Percentiles rank a stretch among this genome's conserved stretches.
phyloP scores from a whole-genome alignment of 2,329 filamentous ascomycete genomes.

The Aureobasidium sp. region DNA sequence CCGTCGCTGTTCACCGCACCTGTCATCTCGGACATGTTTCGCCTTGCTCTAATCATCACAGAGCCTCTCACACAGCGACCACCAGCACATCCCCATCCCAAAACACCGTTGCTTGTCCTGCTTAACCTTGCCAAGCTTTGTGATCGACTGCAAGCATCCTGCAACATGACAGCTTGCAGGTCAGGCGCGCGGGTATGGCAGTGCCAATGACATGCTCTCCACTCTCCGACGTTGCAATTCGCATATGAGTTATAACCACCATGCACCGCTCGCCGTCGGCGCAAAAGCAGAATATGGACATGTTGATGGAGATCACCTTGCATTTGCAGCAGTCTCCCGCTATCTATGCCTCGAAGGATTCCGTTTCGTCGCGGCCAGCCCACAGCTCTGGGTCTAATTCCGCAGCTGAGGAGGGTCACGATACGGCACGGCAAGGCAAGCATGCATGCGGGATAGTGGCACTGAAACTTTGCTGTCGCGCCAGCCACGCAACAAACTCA shows the following conservation, averaged over 20 bases:
- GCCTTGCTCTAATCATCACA: background rate
- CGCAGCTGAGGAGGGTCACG: background rate
- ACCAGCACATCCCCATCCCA: background rate
- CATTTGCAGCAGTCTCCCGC: background rate
- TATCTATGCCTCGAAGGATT: background rate
- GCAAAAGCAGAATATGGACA: background rate
- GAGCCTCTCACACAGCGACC: background rate
- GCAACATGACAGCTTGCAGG: background rate
- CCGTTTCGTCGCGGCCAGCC: background rate
- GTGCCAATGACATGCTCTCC: background rate
- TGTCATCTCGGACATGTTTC: constrained; percentile 6
- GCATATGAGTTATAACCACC: background rate
- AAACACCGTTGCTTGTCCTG: background rate
- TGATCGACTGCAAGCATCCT: constrained; percentile 9
- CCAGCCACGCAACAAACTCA: background rate
- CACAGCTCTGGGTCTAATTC: background rate
- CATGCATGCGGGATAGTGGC: background rate
- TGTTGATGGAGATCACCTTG: background rate
- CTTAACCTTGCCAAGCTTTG: constrained; percentile 10
- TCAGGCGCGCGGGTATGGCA: background rate
- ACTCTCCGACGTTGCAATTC: background rate
- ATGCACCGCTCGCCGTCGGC: background rate
- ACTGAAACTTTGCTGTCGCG: background rate
- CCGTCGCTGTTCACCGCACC: background rate
- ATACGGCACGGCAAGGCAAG: background rate